These are phyloP conservation scores for Ochetophila trinervis DNA, from an alignment of 306 rosid species.

Conservation along the genomic window DNA sequence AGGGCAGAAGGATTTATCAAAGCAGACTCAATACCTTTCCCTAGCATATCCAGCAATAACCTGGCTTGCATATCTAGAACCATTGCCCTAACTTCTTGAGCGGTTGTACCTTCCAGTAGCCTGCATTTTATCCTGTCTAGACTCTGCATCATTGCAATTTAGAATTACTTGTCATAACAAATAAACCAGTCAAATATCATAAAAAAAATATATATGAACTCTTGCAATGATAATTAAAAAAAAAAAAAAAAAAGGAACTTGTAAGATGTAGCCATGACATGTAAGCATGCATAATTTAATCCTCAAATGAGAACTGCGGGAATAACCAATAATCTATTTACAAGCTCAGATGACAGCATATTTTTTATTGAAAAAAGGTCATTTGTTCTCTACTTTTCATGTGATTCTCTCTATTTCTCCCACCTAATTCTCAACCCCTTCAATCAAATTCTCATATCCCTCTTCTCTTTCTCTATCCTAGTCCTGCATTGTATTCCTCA, in stretches of 20 bases:
- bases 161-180: conserved; percentile 11
- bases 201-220: conserved; percentile 5
- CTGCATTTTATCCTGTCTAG: conserved; percentile 98
- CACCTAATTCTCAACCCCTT: too few relatives aligned
- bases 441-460: too few relatives aligned
- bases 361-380: too few relatives aligned
- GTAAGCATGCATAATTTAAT: too few relatives aligned
- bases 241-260: background rate
- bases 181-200: conserved; percentile 3
- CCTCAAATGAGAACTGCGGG: too few relatives aligned
- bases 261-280: background rate
- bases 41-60: conserved; percentile 95
- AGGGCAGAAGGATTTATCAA: conserved; percentile 82
- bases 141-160: conserved; percentile 59
- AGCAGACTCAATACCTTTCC: conserved; percentile 97
- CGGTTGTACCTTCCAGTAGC: conserved; percentile 89
- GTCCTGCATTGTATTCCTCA: too few relatives aligned
- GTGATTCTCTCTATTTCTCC: too few relatives aligned
- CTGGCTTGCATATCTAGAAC: conserved; percentile 99
- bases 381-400: too few relatives aligned
- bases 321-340: too few relatives aligned
- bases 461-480: too few relatives aligned
- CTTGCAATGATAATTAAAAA: too few relatives aligned
- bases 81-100: conserved; percentile 99
- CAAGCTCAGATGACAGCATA: too few relatives aligned